Evolutionary conservation across 2,329 filamentous ascomycete genomes (phyloP).

Genomic region (Fusarium austroafricanum): DNA sequence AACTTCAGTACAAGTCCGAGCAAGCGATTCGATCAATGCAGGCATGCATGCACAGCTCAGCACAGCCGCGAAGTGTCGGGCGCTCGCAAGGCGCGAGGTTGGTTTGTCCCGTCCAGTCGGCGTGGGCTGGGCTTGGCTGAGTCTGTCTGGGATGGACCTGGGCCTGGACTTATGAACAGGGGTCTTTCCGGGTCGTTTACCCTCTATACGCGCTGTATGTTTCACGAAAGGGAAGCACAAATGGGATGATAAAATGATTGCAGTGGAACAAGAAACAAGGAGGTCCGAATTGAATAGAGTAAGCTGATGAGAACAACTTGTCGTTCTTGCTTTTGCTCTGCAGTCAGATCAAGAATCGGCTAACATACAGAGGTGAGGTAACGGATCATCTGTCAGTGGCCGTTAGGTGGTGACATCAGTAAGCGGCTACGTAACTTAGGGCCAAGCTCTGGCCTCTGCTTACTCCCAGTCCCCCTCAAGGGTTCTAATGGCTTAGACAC

Average conservation of each 20-base stretch:
- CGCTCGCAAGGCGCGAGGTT: conserved; percentile 39
- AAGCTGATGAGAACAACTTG: conserved; percentile 6
- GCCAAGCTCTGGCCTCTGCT: conserved; percentile 19
- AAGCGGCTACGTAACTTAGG: conserved; percentile 23
- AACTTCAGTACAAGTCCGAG: conserved; percentile 30
- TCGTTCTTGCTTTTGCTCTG: neutral
- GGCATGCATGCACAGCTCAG: conserved; percentile 1
- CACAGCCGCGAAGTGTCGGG: conserved; percentile 40
- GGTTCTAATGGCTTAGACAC: conserved; percentile 5
- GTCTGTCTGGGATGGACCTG: conserved; percentile 22
- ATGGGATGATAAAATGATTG: neutral
- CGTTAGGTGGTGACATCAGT: conserved; percentile 37
- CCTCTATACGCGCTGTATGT: conserved; percentile 25
- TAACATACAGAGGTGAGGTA: neutral
- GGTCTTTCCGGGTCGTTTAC: conserved; percentile 30
- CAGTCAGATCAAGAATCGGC: conserved; percentile 35
- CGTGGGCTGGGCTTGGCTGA: conserved; percentile 40
- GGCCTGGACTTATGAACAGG: conserved; percentile 24
- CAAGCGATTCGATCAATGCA: neutral
- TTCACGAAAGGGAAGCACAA: conserved; percentile 21
- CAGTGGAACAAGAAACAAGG: neutral
- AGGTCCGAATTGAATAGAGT: neutral
- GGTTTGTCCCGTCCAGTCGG: conserved; percentile 30
- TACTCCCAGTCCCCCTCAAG: conserved; percentile 19
- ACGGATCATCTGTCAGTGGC: conserved; percentile 18